Conservation (phyloP, 805 yeast genomes). For the Spathaspora girioi region DNA sequence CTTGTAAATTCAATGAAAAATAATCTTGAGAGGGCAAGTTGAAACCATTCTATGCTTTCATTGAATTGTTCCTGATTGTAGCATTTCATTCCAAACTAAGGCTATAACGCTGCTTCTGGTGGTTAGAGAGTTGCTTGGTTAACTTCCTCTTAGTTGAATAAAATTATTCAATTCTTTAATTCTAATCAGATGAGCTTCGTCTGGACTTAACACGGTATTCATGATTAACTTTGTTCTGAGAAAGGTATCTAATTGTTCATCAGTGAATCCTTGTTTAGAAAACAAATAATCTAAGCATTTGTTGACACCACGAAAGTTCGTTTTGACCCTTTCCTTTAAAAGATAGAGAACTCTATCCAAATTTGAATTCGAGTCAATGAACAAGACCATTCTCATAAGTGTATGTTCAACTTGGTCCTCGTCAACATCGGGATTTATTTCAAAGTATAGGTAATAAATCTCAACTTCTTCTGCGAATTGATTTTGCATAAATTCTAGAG, state of each 20-base stretch:
- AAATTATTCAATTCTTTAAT: conserved; percentile 1
- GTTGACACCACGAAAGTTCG: conserved; percentile 1
- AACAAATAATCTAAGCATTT: conserved; percentile 5
- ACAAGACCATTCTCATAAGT: conserved; percentile 5
- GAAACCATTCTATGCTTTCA: conserved; percentile 1
- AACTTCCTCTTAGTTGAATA: conserved; percentile 2
- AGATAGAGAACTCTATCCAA: background rate
- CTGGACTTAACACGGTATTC: background rate
- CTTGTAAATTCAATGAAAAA: background rate
- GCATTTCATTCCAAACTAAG: conserved; percentile 2
- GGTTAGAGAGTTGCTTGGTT: background rate
- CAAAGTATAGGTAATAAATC: conserved; percentile 1
- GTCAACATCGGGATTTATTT: background rate
- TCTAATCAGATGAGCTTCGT: background rate
- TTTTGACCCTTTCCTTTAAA: background rate
- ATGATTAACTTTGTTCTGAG: background rate
- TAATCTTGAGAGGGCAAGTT: conserved; percentile 1
- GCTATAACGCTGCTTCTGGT: conserved; percentile 1
- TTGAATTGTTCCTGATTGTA: background rate
- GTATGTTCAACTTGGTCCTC: background rate
- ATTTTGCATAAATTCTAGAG: conserved; percentile 1
- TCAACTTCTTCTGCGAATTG: conserved; percentile 3
- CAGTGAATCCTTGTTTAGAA: background rate
- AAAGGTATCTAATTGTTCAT: background rate
- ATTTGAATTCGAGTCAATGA: background rate